These are phyloP conservation scores for Aaosphaeria pasadenensis DNA, from an alignment of 2,329 filamentous ascomycete species.

Conservation along the genomic window DNA sequence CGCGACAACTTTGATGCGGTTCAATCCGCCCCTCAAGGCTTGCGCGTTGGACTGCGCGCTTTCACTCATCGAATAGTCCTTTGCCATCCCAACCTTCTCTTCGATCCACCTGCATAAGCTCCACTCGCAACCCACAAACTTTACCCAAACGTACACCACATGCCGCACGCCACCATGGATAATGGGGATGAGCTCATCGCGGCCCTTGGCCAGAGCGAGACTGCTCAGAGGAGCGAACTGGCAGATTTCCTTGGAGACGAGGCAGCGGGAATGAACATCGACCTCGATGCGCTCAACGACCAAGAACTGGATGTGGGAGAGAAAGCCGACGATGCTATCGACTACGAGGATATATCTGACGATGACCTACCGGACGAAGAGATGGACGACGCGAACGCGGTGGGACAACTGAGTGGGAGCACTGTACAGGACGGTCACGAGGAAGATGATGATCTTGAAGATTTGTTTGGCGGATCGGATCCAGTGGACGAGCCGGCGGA, in stretches of 20 bases:
- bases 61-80: no score
- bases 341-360: slow-evolving; percentile 88
- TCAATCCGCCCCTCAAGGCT: no score
- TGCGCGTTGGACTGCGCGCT: background rate
- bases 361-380: slow-evolving; percentile 83
- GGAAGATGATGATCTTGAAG: slow-evolving; percentile 53
- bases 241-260: background rate
- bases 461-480: slow-evolving; percentile 63
- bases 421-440: slow-evolving; percentile 25
- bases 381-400: slow-evolving; percentile 15
- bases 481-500: slow-evolving; percentile 20
- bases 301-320: slow-evolving; percentile 52
- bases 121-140: background rate
- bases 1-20: no score
- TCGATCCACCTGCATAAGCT: no score
- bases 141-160: background rate
- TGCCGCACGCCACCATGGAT: slow-evolving; percentile 14
- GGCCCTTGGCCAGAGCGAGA: background rate
- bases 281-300: slow-evolving; percentile 21
- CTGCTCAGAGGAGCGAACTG: background rate
- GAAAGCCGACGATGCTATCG: slow-evolving; percentile 89
- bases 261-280: background rate
- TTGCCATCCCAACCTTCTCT: no score
- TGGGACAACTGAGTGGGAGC: slow-evolving; percentile 28
- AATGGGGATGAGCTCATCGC: slow-evolving; percentile 8